Conservation (phyloP, 2,329 filamentous ascomycete genomes). For the Neofusicoccum sp. region DNA sequence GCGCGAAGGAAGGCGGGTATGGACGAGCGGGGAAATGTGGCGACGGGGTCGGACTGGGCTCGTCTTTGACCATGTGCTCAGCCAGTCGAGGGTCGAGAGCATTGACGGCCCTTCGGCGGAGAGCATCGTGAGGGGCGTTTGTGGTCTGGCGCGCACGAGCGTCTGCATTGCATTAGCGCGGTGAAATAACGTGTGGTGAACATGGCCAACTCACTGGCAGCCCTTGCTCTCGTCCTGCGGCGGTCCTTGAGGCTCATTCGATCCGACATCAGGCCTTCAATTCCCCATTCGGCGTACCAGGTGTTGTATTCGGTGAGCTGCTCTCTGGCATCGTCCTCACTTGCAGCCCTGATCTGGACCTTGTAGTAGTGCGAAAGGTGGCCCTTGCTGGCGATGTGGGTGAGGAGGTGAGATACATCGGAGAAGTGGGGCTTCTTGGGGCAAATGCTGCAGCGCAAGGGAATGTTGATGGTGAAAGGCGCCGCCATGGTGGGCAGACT, state of each 20-base stretch:
- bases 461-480: slow-evolving; percentile 46
- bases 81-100: slow-evolving; percentile 36
- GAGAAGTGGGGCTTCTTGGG: slow-evolving; percentile 78
- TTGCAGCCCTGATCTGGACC: slow-evolving; percentile 68
- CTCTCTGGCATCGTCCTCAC: slow-evolving; percentile 63
- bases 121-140: background rate
- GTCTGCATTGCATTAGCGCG: background rate
- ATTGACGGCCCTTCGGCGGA: slow-evolving; percentile 20
- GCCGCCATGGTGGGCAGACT: slow-evolving; percentile 36
- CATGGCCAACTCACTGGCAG: slow-evolving; percentile 1
- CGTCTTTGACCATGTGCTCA: slow-evolving; percentile 36
- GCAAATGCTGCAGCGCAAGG: slow-evolving; percentile 80
- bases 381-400: slow-evolving; percentile 89
- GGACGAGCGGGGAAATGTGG: slow-evolving; percentile 28
- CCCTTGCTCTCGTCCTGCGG: slow-evolving; percentile 53
- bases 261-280: slow-evolving; percentile 73
- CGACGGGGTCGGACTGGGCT: slow-evolving; percentile 32
- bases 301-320: slow-evolving; percentile 67
- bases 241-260: slow-evolving; percentile 74
- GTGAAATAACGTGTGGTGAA: background rate
- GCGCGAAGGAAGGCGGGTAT: slow-evolving; percentile 31
- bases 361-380: slow-evolving; percentile 84
- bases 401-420: slow-evolving; percentile 87
- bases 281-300: slow-evolving; percentile 73
- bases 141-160: background rate